phyloP scores from a whole-genome alignment of 1,284 basidiomycete genomes.

The Trametes pubescens region DNA sequence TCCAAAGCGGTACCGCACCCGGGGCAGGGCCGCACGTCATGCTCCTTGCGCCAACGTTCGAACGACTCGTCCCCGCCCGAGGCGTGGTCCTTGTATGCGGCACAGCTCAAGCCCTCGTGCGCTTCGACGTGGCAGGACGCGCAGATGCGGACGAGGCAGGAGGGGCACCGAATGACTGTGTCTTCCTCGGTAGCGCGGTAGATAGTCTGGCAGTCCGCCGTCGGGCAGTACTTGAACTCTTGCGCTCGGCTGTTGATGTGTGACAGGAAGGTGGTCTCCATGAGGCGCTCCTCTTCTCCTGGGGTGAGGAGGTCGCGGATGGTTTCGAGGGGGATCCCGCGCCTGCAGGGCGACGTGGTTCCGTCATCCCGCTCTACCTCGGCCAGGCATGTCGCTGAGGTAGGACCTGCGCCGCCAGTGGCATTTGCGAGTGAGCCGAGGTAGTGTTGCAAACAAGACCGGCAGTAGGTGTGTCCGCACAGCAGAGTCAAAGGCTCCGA shows the following conservation, averaged over 20 bases:
- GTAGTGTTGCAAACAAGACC: constrained; percentile 54
- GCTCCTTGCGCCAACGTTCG: constrained; percentile 40
- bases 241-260: constrained; percentile 49
- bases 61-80: constrained; percentile 37
- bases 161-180: constrained; percentile 40
- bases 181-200: constrained; percentile 38
- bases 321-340: constrained; percentile 47
- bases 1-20: constrained; percentile 44
- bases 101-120: constrained; percentile 45
- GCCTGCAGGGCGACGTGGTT: constrained; percentile 36
- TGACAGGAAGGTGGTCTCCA: constrained; percentile 49
- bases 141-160: constrained; percentile 40
- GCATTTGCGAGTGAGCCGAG: constrained; percentile 43
- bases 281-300: constrained; percentile 47
- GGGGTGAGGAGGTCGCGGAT: constrained; percentile 51
- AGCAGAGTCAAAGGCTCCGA: constrained; percentile 48
- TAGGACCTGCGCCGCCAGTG: constrained; percentile 34
- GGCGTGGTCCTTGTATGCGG: constrained; percentile 35
- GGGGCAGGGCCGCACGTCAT: constrained; percentile 47
- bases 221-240: constrained; percentile 57
- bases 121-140: constrained; percentile 42
- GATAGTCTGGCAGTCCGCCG: constrained; percentile 41
- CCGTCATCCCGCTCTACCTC: constrained; percentile 14
- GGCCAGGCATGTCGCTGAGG: constrained; percentile 48
- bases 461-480: constrained; percentile 61